Base-by-base conservation (phyloP, 1,284 basidiomycete genomes). In the Moesziomyces sp. region DNA sequence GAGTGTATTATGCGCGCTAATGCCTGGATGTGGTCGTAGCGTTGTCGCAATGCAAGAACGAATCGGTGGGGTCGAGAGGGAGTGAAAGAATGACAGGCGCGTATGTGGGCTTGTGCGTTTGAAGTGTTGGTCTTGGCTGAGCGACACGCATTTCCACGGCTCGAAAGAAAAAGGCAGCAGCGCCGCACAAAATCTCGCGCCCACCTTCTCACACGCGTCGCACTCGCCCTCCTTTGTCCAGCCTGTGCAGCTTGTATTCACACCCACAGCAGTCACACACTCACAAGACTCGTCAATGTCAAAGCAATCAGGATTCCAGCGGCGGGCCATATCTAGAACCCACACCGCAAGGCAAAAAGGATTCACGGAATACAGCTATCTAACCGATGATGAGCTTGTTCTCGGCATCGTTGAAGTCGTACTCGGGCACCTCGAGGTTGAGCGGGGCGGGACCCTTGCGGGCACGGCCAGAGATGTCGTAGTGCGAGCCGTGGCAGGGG, bases 401-500 rank as follows among this genome's bases (percentile, higher is more conserved):
- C 77, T 84, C 83, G 60, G 56, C 72, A 42, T 84, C 83, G 77
- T 84, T 84, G 63, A 84, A 84, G 73, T 82, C 80, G 69, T 84
- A 84, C 59, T 77, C 74, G 46, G 83, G 81, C 35, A 98, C 89
- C 86, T 98, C 96, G 77, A 99, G 89, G 88, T 99, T 99, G 82
- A 95, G 80, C 9, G 85, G 85, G 42, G 85, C 92, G 91, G 78
- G 95, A 69, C 95, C 95, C 86, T 94, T 94, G 85, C 95, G 92
- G 82, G 91, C 90, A 86, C 95, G 93, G 76, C 95, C 94, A 91
- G 91, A 94, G 73, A 94, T 94, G 86, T 95, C 93, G 86, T 98
- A 85, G 79, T 98, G 95, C 63, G 95, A 98, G 85, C 97, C 96
- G 86, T 99, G 96, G 88, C 96, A 96, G 88, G 90, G 91, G 71